Base-by-base conservation (phyloP, 1,284 basidiomycete species). In the Inonotus obliquus region DNA sequence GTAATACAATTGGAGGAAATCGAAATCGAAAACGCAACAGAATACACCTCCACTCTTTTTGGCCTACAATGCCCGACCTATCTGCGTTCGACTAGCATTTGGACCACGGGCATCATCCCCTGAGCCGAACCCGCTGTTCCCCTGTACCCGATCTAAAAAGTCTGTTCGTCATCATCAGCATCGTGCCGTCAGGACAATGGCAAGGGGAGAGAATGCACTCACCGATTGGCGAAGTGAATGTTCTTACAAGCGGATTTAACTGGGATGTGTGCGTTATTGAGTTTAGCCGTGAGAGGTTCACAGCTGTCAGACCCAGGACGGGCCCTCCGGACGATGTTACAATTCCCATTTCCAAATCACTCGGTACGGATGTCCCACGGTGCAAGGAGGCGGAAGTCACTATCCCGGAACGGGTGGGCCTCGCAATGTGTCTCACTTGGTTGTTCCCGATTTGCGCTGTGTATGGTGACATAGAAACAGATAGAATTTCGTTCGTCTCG, bases 201-300 rank as follows among this genome's bases (percentile, higher is more conserved):
- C 4, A 35, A 17, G 17, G 13, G 14, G 27, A 32, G 14, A 32
- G 51, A 4, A 39, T 21, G 19, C 9, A 41, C 60, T 17, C 38
- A 63, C 62, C 58, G 27, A 63, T 51, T 2, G 62, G 62, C 1
- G 62, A 63, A 4, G 53, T 59, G 37, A 63, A 60, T 7, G 41
- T 44, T n/a, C 47, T 51, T 21, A 63, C 48, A 35, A 63, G 32
- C 27, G 62, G 62, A 35, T 63, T 63, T 13, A 63, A 17, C 29
- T 29, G 39, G 0, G 62, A 63, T 14, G 29, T 32, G 9, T 35
- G 27, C 13, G 17, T 29, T 6, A n/a, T 17, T 1, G 19, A 21
- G 29, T 63, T 63, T 19, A 60, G 57, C 29, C 54, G 52, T 9
- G 59, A 44, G 7, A 63, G 52, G 38, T 63, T 63, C 29, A 29